These are phyloP conservation scores for Phaseolus coccineus DNA, from an alignment of 331 rosid species.

Conservation along the genomic window DNA sequence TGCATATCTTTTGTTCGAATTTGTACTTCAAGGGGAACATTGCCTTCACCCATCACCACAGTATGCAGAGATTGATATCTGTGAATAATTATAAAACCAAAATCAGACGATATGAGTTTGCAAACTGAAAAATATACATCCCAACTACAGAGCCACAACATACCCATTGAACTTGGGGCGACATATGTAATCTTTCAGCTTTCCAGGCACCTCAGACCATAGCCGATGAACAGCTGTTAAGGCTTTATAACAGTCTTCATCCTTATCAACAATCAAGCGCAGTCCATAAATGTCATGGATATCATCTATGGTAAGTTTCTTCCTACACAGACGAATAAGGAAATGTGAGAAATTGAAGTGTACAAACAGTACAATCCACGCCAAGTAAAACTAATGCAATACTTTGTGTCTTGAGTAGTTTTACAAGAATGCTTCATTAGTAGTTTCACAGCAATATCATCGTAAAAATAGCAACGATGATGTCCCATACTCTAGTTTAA, in stretches of 20 bases:
- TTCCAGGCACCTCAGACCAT: constrained; percentile 90
- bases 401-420: neutral
- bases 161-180: constrained; percentile 93
- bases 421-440: neutral
- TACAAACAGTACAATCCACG: constrained; percentile 28
- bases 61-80: constrained; percentile 95
- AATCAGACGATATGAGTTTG: constrained; percentile 25
- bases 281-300: constrained; percentile 94
- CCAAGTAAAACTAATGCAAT: neutral
- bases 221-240: constrained; percentile 71
- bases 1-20: constrained; percentile 95
- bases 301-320: constrained; percentile 80
- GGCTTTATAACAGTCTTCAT: constrained; percentile 88
- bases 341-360: constrained; percentile 31
- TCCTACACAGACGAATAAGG: constrained; percentile 59
- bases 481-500: no score
- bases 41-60: constrained; percentile 82
- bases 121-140: constrained; percentile 12
- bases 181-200: constrained; percentile 84
- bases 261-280: constrained; percentile 87
- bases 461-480: neutral
- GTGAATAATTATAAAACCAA: constrained; percentile 37
- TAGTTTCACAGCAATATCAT: neutral
- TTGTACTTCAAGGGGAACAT: constrained; percentile 89
- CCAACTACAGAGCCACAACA: constrained; percentile 33